These are phyloP conservation scores for Salix caprea DNA, from an alignment of 345 rosid genomes.

Conservation along the genomic window DNA sequence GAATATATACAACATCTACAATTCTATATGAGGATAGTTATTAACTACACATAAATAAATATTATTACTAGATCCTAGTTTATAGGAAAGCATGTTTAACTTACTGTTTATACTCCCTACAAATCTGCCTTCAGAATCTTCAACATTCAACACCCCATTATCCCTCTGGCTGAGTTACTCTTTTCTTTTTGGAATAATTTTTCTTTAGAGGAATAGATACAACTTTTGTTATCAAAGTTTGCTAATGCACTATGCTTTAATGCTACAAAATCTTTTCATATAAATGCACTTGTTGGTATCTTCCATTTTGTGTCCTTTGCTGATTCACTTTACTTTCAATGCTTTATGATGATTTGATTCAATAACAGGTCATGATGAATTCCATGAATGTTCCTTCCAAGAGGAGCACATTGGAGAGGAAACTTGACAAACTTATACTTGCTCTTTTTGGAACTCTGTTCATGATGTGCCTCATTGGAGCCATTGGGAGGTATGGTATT, in stretches of 20 bases:
- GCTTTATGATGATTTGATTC: constrained; percentile 21
- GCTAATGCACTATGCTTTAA: neutral
- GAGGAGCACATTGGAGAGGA: constrained; percentile 97
- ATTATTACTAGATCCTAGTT: no score
- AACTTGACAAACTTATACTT: constrained; percentile 97
- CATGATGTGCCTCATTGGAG: constrained; percentile 85
- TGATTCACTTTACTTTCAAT: neutral
- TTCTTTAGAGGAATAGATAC: neutral
- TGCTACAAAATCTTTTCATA: neutral
- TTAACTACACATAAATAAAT: no score
- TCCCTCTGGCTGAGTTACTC: neutral
- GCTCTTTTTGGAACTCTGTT: constrained; percentile 79
- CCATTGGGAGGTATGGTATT: constrained; percentile 71
- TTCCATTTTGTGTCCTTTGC: neutral
- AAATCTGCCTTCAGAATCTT: no score
- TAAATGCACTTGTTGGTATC: neutral
- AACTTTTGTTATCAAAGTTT: neutral
- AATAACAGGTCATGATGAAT: constrained; percentile 96
- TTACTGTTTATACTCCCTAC: no score
- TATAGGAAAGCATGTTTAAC: no score
- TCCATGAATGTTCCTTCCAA: constrained; percentile 99
- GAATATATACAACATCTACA: no score
- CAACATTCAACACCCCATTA: no score
- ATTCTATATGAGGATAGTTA: no score
- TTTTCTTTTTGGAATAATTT: neutral